phyloP scores from a whole-genome alignment of 306 rosid species.

The Prunus armeniaca region DNA sequence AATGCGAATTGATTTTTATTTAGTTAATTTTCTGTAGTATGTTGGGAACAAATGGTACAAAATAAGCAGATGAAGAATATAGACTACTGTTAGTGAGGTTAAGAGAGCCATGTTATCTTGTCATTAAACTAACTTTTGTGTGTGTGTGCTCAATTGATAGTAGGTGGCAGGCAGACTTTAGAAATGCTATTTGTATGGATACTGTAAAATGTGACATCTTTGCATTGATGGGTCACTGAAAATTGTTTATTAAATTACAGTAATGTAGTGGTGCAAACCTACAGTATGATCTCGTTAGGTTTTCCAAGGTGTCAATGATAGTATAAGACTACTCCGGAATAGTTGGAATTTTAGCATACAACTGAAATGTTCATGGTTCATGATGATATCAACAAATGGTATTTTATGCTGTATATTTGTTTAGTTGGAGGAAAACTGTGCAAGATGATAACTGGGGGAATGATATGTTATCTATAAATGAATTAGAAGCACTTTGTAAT shows the following conservation, averaged over 20 bases:
- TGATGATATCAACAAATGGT: background rate
- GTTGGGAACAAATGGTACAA: background rate
- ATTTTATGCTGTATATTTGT: background rate
- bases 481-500: background rate
- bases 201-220: background rate
- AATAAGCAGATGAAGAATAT: background rate
- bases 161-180: background rate
- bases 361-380: background rate
- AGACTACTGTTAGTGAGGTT: background rate
- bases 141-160: background rate
- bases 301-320: background rate
- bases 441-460: background rate
- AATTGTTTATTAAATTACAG: background rate
- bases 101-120: background rate
- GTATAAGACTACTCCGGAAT: background rate
- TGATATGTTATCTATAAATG: background rate
- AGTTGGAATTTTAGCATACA: background rate
- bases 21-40: background rate
- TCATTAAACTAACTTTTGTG: background rate
- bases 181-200: background rate
- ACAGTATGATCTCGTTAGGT: background rate
- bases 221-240: background rate
- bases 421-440: background rate
- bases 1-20: background rate
- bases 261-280: background rate